These are phyloP conservation scores for Obelidium mucronatum DNA, from an alignment of 192 early-diverging fungal genomes.

Conservation along the genomic window DNA sequence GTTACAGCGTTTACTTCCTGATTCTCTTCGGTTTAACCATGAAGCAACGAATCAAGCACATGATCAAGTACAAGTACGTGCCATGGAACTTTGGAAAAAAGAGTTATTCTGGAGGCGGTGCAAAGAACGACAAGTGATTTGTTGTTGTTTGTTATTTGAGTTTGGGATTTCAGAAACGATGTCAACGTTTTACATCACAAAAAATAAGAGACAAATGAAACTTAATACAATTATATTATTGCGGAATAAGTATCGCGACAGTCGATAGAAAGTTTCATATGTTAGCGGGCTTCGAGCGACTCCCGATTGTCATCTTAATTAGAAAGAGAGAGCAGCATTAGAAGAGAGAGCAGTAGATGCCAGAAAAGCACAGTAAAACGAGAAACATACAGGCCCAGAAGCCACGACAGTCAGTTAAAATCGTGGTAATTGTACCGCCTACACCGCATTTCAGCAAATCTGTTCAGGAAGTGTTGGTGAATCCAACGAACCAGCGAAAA, in stretches of 20 bases:
- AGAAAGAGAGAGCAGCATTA: neutral
- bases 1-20: conserved; percentile 83
- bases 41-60: conserved; percentile 96
- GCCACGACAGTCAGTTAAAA: conserved; percentile 46
- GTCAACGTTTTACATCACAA: too few relatives aligned
- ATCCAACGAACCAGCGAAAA: neutral
- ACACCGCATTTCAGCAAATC: conserved; percentile 56
- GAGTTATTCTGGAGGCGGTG: conserved; percentile 16
- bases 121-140: too few relatives aligned
- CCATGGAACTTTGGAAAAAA: conserved; percentile 62
- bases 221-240: too few relatives aligned
- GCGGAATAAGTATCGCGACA: too few relatives aligned
- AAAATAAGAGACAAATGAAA: too few relatives aligned
- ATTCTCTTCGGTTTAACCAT: conserved; percentile 95
- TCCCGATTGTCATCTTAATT: conserved; percentile 26
- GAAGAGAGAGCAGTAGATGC: neutral
- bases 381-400: conserved; percentile 40
- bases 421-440: conserved; percentile 59
- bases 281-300: neutral
- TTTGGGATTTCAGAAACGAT: too few relatives aligned
- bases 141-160: too few relatives aligned
- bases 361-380: neutral
- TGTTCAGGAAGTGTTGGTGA: neutral
- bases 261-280: too few relatives aligned
- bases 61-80: conserved; percentile 87